Evolutionary conservation across 2,329 filamentous ascomycete genomes (phyloP), one percentile per base, ranked within the genome.

Genomic region (Ascomycota sp.): DNA sequence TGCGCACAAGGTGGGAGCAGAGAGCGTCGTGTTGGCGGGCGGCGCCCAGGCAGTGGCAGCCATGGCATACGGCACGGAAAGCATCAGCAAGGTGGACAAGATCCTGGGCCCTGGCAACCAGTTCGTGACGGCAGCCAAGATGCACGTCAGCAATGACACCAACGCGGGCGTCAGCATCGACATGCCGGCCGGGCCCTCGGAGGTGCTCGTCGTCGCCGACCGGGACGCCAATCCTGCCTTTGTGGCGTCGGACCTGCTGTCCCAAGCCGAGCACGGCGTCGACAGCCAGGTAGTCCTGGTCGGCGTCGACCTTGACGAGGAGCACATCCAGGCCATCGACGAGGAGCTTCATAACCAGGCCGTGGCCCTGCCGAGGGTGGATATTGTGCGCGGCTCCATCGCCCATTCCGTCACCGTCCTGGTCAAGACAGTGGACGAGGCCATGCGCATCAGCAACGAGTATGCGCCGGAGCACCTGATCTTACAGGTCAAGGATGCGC

Each of bases 401-500:
- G 73, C 68, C 30, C 89, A 98, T 66, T 92, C 82, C 2, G 72
- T 93, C 36, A 93, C 84, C 1, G 75, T 98, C 30, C 63, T 74
- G 21, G 78, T 83, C 38, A 66, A 65, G 49, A 65, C 68, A 36
- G 57, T 83, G 11, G 65, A 74, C 16, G 76, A 82, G 50, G 79
- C 80, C 6, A 74, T 89, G 68, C 58, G 59, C 33, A 68, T 86
- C 46, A 92, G 82, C 66, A 98, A 98, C 53, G 67, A 78, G 16
- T 98, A 98, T 48, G 89, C 89, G 1, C 89, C 89, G 0, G 89
- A 98, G 60, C 89, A 98, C 58, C 58, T 98, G 49, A 98, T 98
- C 44, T 62, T 98, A 32, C 89, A 95, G 53, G 58, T 95, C 32
- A 64, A 75, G 41, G 65, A 92, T 41, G 77, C 89, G 6, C 72